These are phyloP conservation scores for Globisporangium cylindrosporum DNA, from an alignment of 352 stramenopile genomes.

Conservation along the genomic window DNA sequence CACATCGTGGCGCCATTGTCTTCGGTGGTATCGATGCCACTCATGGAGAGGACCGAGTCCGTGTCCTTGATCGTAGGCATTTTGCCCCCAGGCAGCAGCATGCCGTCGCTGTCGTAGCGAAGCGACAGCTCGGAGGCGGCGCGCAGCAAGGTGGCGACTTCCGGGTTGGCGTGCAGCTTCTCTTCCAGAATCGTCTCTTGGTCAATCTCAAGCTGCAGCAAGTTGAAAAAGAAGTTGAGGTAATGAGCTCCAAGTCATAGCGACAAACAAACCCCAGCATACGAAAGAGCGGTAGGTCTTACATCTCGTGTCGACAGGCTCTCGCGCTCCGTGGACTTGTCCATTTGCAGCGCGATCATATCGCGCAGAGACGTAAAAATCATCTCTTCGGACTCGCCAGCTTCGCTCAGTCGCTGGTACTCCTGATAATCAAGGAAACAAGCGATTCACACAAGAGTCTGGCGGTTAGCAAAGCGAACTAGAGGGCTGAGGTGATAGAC, in stretches of 20 bases:
- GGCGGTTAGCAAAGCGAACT: background rate
- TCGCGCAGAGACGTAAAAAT: conserved; percentile 44
- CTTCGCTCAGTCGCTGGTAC: conserved; percentile 31
- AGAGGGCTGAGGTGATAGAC: background rate
- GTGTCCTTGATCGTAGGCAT: background rate
- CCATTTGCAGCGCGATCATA: conserved; percentile 24
- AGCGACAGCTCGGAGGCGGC: conserved; percentile 8
- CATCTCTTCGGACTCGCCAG: conserved; percentile 36
- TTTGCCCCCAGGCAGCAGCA: background rate
- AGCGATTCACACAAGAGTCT: background rate
- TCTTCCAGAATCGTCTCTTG: conserved; percentile 10
- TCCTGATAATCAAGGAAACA: conserved; percentile 19
- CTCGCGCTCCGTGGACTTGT: conserved; percentile 6
- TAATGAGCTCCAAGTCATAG: background rate
- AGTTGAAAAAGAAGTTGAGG: too few relatives aligned
- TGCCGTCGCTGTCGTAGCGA: conserved; percentile 1
- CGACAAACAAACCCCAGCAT: background rate
- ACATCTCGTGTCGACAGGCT: conserved; percentile 10
- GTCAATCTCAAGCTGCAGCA: background rate
- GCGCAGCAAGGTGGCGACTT: conserved; percentile 1
- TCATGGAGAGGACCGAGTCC: conserved; percentile 8
- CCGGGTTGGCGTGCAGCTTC: conserved; percentile 6
- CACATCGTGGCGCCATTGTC: background rate
- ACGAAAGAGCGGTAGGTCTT: background rate
- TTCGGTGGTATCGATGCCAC: background rate